Evolutionary conservation across 1,284 basidiomycete species (phyloP).

Genomic region (Malassezia dermatis): DNA sequence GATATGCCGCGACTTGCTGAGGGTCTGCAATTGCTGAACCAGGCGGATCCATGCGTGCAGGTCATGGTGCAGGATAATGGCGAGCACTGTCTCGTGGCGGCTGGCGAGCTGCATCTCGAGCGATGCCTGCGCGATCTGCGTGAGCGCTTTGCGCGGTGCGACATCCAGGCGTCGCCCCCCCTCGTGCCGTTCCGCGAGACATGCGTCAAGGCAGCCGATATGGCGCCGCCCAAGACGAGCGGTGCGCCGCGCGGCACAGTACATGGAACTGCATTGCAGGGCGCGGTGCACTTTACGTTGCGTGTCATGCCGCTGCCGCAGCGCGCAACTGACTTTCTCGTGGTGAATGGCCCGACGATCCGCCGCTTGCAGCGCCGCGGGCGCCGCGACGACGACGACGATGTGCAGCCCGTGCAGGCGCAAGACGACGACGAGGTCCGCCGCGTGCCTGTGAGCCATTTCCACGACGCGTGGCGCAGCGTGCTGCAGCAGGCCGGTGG

Average conservation of each 20-base stretch:
- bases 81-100: slow-evolving; percentile 91
- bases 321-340: slow-evolving; percentile 61
- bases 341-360: slow-evolving; percentile 58
- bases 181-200: slow-evolving; percentile 98
- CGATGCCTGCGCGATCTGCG: slow-evolving; percentile 87
- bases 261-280: slow-evolving; percentile 59
- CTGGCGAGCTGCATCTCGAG: slow-evolving; percentile 94
- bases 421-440: slow-evolving; percentile 20
- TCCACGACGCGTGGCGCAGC: slow-evolving; percentile 65
- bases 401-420: slow-evolving; percentile 8
- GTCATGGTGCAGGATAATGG: slow-evolving; percentile 93
- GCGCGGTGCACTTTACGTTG: slow-evolving; percentile 70
- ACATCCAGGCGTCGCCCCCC: slow-evolving; percentile 84
- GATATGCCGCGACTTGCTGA: slow-evolving; percentile 84
- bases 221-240: slow-evolving; percentile 70
- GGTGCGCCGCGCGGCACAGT: slow-evolving; percentile 70
- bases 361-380: slow-evolving; percentile 29
- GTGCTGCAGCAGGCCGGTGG: slow-evolving; percentile 62
- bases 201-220: slow-evolving; percentile 61
- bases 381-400: slow-evolving; percentile 27
- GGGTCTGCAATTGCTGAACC: slow-evolving; percentile 78
- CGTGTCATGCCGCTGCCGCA: slow-evolving; percentile 70
- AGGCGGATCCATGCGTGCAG: slow-evolving; percentile 94
- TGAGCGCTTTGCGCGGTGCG: slow-evolving; percentile 84
- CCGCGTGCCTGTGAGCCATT: slow-evolving; percentile 53